Percentiles rank a stretch among this genome's conserved stretches.
phyloP scores from a whole-genome alignment of 176 grass and related monocot species.

The Oryza officinalis region DNA sequence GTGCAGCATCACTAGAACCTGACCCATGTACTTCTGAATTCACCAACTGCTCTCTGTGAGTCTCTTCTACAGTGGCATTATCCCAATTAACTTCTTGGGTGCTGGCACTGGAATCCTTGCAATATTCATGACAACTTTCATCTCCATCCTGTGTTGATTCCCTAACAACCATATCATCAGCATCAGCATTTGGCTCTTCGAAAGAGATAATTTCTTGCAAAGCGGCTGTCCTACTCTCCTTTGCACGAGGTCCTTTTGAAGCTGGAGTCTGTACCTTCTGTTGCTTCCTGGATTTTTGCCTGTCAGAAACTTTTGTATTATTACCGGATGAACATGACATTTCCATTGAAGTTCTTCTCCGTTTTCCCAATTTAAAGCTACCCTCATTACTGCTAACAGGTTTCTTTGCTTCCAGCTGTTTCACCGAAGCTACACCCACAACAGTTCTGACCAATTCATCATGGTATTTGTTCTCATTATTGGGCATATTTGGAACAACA shows the following conservation, averaged over 20 bases:
- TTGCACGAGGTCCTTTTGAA: conserved; percentile 36
- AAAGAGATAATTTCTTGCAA: conserved; percentile 17
- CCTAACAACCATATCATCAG: neutral
- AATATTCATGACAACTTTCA: neutral
- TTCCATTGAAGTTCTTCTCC: neutral
- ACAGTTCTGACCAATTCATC: neutral
- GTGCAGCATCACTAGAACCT: neutral
- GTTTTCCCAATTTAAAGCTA: conserved; percentile 1
- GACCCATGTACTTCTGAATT: neutral
- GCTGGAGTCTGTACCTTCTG: neutral
- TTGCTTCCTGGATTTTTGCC: neutral
- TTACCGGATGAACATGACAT: neutral
- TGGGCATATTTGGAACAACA: conserved; percentile 1
- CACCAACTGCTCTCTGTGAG: neutral
- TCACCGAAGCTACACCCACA: too few relatives aligned
- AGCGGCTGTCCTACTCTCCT: conserved; percentile 24
- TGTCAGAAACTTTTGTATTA: neutral
- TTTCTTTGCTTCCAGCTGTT: too few relatives aligned
- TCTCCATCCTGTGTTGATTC: too few relatives aligned
- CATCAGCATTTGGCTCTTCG: conserved; percentile 16
- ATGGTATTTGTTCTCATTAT: neutral
- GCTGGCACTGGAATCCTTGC: neutral
- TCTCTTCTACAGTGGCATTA: neutral
- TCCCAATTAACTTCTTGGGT: neutral
- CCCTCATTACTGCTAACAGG: neutral